phyloP scores from a whole-genome alignment of 257 asterid genomes.

The Sherardia arvensis region DNA sequence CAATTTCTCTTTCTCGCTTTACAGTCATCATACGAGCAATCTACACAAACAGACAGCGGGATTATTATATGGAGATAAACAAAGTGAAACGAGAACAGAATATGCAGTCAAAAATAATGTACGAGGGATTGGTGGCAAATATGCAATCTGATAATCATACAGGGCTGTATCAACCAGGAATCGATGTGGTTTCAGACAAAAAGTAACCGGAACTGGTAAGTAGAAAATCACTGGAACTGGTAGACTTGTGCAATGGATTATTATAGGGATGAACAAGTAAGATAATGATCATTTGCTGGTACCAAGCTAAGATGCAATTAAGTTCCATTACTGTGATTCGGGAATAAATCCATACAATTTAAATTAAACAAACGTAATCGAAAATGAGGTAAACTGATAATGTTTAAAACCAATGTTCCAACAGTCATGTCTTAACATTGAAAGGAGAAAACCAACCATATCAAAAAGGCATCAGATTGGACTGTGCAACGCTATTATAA shows the following conservation, averaged over 20 bases:
- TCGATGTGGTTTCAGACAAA: background rate
- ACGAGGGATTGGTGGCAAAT: too few species aligned
- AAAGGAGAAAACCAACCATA: background rate
- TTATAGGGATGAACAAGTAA: background rate
- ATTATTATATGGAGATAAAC: background rate
- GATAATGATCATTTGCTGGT: background rate
- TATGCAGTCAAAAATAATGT: background rate
- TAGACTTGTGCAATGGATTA: background rate
- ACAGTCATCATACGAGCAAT: conserved; percentile 84
- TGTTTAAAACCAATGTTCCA: background rate
- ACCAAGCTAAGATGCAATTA: background rate
- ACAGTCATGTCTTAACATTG: background rate
- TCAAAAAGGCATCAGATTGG: background rate
- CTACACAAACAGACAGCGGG: conserved; percentile 18
- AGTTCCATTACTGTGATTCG: background rate
- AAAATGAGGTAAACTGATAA: background rate
- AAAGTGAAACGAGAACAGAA: background rate
- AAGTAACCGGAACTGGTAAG: background rate
- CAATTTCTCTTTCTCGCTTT: conserved; percentile 89
- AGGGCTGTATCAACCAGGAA: background rate
- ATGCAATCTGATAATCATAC: background rate
- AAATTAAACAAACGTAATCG: too few species aligned
- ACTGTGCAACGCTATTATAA: background rate
- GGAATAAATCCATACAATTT: too few species aligned
- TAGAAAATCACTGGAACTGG: background rate